phyloP scores from a whole-genome alignment of 805 yeast genomes.

The Sugiyamaella mastotermitis region DNA sequence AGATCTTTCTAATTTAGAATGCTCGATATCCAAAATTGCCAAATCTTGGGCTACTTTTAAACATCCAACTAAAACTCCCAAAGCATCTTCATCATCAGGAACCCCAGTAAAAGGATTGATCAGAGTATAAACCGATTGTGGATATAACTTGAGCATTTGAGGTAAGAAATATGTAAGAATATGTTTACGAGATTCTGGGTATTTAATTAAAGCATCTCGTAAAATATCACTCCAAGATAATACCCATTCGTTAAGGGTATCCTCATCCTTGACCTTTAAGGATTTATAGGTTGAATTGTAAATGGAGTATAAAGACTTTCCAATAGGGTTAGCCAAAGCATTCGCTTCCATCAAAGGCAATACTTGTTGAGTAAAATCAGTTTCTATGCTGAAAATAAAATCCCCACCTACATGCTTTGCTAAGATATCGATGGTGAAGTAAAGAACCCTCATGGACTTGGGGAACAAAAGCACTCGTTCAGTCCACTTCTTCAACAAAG shows the following conservation, averaged over 20 bases:
- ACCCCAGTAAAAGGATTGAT: constrained; percentile 28
- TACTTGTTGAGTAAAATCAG: constrained; percentile 43
- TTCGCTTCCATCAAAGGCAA: constrained; percentile 47
- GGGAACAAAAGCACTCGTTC: constrained; percentile 38
- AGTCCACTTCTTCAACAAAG: constrained; percentile 38
- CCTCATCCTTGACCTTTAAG: not conserved
- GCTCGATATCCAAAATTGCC: constrained; percentile 40
- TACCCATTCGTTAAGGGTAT: constrained; percentile 37
- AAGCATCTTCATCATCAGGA: constrained; percentile 26
- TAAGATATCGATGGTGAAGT: constrained; percentile 53
- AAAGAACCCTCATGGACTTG: constrained; percentile 51
- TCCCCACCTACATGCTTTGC: constrained; percentile 42
- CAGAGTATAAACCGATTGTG: constrained; percentile 37
- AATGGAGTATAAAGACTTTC: constrained; percentile 23
- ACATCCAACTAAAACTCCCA: constrained; percentile 45
- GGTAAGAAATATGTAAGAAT: constrained; percentile 59
- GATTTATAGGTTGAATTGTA: constrained; percentile 1
- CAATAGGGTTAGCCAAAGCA: constrained; percentile 54
- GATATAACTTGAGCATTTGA: constrained; percentile 49
- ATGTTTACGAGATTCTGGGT: constrained; percentile 36
- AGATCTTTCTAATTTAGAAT: constrained; percentile 36
- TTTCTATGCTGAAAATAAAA: constrained; percentile 38
- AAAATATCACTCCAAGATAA: constrained; percentile 44
- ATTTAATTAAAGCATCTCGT: constrained; percentile 29
- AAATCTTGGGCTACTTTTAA: constrained; percentile 60